A percentile compares a stretch with the other conserved stretches of the same genome.
phyloP scores from a whole-genome alignment of 768 basidiomycete genomes.

The Rubroboletus satanas region DNA sequence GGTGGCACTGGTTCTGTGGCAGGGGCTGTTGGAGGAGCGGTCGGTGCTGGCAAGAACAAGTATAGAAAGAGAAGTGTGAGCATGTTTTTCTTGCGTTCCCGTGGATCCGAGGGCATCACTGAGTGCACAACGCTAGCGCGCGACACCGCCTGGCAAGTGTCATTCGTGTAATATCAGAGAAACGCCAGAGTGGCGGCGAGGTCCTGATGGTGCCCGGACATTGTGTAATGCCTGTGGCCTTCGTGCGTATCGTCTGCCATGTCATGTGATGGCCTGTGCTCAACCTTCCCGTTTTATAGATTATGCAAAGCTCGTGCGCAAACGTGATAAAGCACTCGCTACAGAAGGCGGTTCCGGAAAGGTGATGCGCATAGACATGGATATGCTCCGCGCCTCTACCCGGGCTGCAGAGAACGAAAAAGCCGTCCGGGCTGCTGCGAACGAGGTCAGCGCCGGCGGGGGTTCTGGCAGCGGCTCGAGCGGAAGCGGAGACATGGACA shows the following conservation, averaged over 20 bases:
- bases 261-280: not conserved
- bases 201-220: constrained; percentile 80
- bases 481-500: constrained; percentile 20
- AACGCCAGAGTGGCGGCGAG: constrained; percentile 85
- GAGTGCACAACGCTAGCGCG: constrained; percentile 51
- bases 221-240: constrained; percentile 84
- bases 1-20: constrained; percentile 35
- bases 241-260: constrained; percentile 40
- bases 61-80: constrained; percentile 84
- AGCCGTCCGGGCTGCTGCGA: constrained; percentile 26
- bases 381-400: constrained; percentile 69
- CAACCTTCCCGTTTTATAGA: constrained; percentile 37
- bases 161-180: constrained; percentile 85
- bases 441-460: constrained; percentile 24
- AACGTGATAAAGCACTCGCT: constrained; percentile 60
- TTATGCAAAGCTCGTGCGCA: constrained; percentile 80
- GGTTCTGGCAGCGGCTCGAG: constrained; percentile 5
- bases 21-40: constrained; percentile 20
- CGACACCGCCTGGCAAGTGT: constrained; percentile 82
- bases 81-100: constrained; percentile 15
- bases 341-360: constrained; percentile 47
- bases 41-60: constrained; percentile 55
- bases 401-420: constrained; percentile 48
- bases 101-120: constrained; percentile 9
- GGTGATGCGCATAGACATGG: constrained; percentile 60